Conservation (phyloP, 495 filamentous ascomycete species). For the Daldinia childiae region DNA sequence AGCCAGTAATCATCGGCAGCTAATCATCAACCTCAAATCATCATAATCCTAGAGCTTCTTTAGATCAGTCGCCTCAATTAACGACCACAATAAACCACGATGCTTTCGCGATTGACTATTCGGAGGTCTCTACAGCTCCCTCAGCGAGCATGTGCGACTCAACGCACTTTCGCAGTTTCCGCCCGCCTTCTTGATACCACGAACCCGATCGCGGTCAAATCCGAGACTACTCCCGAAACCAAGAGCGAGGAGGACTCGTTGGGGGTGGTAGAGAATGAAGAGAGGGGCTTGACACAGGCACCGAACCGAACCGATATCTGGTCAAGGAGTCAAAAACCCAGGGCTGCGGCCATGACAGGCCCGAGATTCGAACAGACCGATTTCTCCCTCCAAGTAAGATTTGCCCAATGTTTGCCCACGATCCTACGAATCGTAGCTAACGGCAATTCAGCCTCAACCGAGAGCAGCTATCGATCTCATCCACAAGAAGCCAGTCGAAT, state of each 20-base stretch:
- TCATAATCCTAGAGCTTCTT: slow-evolving; percentile 45
- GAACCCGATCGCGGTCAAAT: slow-evolving; percentile 65
- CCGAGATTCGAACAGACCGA: slow-evolving; percentile 97
- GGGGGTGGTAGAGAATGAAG: slow-evolving; percentile 72
- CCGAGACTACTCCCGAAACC: slow-evolving; percentile 59
- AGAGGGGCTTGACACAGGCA: slow-evolving; percentile 73
- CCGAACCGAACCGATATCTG: slow-evolving; percentile 85
- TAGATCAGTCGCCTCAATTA: slow-evolving; percentile 60
- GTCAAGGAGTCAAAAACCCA: slow-evolving; percentile 83
- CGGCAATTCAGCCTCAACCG: slow-evolving; percentile 75
- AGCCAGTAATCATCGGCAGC: slow-evolving; percentile 46
- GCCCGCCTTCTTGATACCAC: slow-evolving; percentile 52
- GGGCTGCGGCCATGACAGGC: slow-evolving; percentile 84
- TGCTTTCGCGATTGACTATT: slow-evolving; percentile 60
- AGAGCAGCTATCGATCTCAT: slow-evolving; percentile 93
- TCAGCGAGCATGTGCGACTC: slow-evolving; percentile 37
- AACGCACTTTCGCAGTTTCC: slow-evolving; percentile 51
- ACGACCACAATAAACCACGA: slow-evolving; percentile 49
- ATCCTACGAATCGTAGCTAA: slow-evolving; percentile 13
- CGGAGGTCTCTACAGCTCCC: slow-evolving; percentile 41
- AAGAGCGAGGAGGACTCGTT: slow-evolving; percentile 48
- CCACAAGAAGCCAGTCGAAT: slow-evolving; percentile 92
- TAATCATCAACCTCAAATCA: slow-evolving; percentile 59
- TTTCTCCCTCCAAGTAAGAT: slow-evolving; percentile 84
- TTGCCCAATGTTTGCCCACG: not conserved